These are phyloP conservation scores for Berkeleyomyces basicola DNA, from an alignment of 2,329 filamentous ascomycete species.

Conservation along the genomic window DNA sequence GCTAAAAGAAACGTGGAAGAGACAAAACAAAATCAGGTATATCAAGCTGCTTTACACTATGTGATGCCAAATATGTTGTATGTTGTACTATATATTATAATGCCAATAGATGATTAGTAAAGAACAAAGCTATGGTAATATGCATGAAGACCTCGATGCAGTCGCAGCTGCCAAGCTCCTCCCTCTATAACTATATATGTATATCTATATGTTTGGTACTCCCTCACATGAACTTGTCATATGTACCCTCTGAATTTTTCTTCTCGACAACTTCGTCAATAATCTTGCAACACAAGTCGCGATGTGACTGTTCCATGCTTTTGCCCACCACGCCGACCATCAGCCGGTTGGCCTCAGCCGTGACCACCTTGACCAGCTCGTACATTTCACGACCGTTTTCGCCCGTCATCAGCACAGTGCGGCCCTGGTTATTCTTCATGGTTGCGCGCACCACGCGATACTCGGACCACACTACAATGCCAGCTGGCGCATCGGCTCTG, in stretches of 20 bases:
- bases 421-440: background rate
- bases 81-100: background rate
- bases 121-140: background rate
- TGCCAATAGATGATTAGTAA: background rate
- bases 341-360: constrained; percentile 22
- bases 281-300: constrained; percentile 20
- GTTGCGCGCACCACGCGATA: constrained; percentile 15
- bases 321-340: constrained; percentile 23
- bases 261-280: constrained; percentile 19
- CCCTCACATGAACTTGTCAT: background rate
- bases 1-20: constrained; percentile 17
- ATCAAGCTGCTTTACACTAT: constrained; percentile 30
- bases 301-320: constrained; percentile 19
- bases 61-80: background rate
- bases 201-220: background rate
- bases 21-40: constrained; percentile 22
- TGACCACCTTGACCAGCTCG: constrained; percentile 21
- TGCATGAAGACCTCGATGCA: background rate
- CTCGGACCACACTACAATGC: constrained; percentile 27
- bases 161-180: no score
- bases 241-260: background rate
- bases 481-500: constrained; percentile 26
- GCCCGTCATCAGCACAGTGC: constrained; percentile 6
- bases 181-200: background rate
- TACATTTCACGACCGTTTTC: constrained; percentile 18